Evolutionary conservation across 768 basidiomycete species (phyloP).

Genomic region (Trametes maxima): DNA sequence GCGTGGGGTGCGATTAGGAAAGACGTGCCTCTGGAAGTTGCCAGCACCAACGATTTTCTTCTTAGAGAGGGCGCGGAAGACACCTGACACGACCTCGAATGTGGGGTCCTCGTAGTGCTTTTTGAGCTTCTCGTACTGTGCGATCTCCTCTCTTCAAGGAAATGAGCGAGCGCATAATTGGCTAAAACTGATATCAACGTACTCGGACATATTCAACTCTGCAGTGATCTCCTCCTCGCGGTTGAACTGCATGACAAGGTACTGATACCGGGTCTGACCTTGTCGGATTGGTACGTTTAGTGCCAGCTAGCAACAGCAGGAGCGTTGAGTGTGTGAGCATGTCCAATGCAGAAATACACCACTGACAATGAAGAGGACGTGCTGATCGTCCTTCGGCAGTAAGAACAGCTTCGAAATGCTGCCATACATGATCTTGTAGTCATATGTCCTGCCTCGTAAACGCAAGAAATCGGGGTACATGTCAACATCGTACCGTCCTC

Average conservation of each 20-base stretch:
- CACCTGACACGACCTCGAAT: slow-evolving; percentile 90
- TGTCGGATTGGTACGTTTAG: slow-evolving; percentile 93
- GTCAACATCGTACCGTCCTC: slow-evolving; percentile 97
- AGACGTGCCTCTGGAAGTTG: slow-evolving; percentile 75
- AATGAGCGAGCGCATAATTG: slow-evolving; percentile 4
- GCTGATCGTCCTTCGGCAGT: slow-evolving; percentile 94
- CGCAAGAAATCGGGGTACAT: slow-evolving; percentile 96
- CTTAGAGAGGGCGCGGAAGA: slow-evolving; percentile 87
- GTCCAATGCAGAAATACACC: not conserved
- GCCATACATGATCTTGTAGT: slow-evolving; percentile 94
- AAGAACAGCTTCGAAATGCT: slow-evolving; percentile 89
- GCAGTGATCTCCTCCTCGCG: slow-evolving; percentile 96
- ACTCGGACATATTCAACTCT: slow-evolving; percentile 93
- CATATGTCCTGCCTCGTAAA: slow-evolving; percentile 97
- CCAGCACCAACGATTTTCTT: slow-evolving; percentile 92
- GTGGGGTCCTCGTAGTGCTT: slow-evolving; percentile 95
- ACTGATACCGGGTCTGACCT: slow-evolving; percentile 97
- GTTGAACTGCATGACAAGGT: slow-evolving; percentile 97
- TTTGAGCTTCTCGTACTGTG: slow-evolving; percentile 81
- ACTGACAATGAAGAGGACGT: slow-evolving; percentile 90
- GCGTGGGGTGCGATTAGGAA: not conserved
- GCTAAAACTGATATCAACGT: slow-evolving; percentile 33
- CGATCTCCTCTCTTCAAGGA: slow-evolving; percentile 65
- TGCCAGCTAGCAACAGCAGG: slow-evolving; percentile 59
- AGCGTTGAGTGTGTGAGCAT: not conserved